Percentiles rank a stretch among this genome's conserved stretches.
These are phyloP conservation scores for Rhizopus sp. DNA, from an alignment of 371 early-diverging fungal genomes.

Conservation along the genomic window DNA sequence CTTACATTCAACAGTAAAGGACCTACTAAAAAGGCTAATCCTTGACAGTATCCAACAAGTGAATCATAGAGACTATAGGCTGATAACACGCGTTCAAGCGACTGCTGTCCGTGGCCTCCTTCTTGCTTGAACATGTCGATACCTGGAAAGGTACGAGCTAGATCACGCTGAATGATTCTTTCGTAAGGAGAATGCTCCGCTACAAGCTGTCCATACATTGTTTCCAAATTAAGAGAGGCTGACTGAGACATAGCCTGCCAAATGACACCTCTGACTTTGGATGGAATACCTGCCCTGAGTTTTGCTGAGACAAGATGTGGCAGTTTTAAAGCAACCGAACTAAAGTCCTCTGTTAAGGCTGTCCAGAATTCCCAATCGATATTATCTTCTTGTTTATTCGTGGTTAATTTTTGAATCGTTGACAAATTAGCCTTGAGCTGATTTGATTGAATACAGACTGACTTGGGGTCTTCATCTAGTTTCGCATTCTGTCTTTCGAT, in stretches of 20 bases:
- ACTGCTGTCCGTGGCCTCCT: constrained; percentile 81
- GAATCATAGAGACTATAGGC: constrained; percentile 90
- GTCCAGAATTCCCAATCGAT: constrained; percentile 95
- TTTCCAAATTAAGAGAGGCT: constrained; percentile 71
- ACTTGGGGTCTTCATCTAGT: constrained; percentile 59
- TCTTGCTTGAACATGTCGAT: constrained; percentile 83
- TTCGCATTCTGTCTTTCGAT: constrained; percentile 59
- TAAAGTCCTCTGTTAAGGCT: constrained; percentile 82
- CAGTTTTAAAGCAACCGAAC: constrained; percentile 53
- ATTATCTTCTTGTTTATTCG: constrained; percentile 27
- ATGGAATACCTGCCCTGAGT: constrained; percentile 80
- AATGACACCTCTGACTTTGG: constrained; percentile 77
- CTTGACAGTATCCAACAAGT: constrained; percentile 95
- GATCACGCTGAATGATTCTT: constrained; percentile 84
- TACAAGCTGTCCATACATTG: constrained; percentile 78
- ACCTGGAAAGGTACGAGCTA: constrained; percentile 87
- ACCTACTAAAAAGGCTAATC: constrained; percentile 89
- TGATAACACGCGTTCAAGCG: constrained; percentile 79
- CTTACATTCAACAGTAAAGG: constrained; percentile 83
- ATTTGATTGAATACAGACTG: constrained; percentile 56
- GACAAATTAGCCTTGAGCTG: constrained; percentile 54
- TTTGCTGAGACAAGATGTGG: constrained; percentile 65
- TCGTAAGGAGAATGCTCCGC: constrained; percentile 79
- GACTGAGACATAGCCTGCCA: constrained; percentile 89
- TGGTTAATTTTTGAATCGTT: constrained; percentile 59